phyloP scores from a whole-genome alignment of 495 filamentous ascomycete genomes.

The Chaetomium fimeti region DNA sequence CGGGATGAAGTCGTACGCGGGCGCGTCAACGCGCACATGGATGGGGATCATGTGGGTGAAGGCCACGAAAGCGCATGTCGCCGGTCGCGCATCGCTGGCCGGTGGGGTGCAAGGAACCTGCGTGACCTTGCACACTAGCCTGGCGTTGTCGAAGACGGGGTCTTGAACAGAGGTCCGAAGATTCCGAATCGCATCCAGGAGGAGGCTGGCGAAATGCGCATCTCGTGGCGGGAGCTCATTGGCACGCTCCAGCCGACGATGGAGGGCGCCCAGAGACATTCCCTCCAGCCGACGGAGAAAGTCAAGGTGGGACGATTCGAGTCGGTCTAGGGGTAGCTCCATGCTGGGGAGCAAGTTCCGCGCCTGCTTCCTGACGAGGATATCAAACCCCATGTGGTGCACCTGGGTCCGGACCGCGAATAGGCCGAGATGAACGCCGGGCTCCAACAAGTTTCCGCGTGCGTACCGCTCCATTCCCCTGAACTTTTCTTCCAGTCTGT shows the following conservation, averaged over 20 bases:
- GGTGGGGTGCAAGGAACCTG: conserved; percentile 42
- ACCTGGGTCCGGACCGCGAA: conserved; percentile 71
- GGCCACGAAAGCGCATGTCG: conserved; percentile 42
- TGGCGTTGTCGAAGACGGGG: conserved; percentile 45
- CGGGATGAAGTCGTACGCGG: conserved; percentile 46
- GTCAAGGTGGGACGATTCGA: conserved; percentile 59
- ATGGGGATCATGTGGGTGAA: conserved; percentile 49
- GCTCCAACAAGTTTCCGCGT: conserved; percentile 51
- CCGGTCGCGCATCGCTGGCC: conserved; percentile 23
- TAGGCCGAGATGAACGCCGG: conserved; percentile 72
- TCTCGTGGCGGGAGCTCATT: conserved; percentile 30
- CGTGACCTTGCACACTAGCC: conserved; percentile 39
- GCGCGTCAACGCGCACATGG: conserved; percentile 35
- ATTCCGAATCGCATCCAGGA: conserved; percentile 40
- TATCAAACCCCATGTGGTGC: conserved; percentile 64
- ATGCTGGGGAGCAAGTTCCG: conserved; percentile 68
- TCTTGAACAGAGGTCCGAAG: conserved; percentile 43
- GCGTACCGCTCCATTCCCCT: conserved; percentile 61
- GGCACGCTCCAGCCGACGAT: conserved; percentile 47
- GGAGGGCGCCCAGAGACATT: conserved; percentile 52
- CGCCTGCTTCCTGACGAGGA: conserved; percentile 64
- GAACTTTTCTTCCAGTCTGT: conserved; percentile 55
- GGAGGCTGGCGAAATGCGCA: conserved; percentile 35
- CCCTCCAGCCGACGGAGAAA: conserved; percentile 59
- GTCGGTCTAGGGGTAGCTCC: conserved; percentile 54